Evolutionary conservation across 23 red algal genomes (phyloP).

Genomic region (Gracilaria caudata): DNA sequence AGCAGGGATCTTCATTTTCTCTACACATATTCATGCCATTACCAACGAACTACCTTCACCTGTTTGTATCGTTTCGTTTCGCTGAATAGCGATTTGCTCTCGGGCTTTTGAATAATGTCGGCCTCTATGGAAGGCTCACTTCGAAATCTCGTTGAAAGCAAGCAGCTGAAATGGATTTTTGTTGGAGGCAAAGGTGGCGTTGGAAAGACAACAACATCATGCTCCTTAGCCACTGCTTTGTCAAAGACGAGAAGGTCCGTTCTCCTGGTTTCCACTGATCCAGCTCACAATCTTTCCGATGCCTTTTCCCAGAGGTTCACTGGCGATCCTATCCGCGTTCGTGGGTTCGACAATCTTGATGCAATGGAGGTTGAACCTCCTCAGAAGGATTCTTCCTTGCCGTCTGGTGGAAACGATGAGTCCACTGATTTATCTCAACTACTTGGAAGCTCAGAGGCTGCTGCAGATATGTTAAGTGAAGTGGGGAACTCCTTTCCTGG

Average conservation of each 20-base stretch:
- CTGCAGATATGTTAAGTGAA: constrained; percentile 27
- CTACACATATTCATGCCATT: too few relatives aligned
- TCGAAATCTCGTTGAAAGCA: constrained; percentile 73
- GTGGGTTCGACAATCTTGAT: constrained; percentile 77
- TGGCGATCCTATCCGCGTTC: constrained; percentile 68
- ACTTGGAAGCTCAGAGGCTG: constrained; percentile 46
- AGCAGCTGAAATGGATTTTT: constrained; percentile 93
- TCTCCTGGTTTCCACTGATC: constrained; percentile 93
- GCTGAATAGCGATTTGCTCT: neutral
- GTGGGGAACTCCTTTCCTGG: constrained; percentile 84
- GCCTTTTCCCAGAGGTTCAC: constrained; percentile 92
- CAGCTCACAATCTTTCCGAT: constrained; percentile 96
- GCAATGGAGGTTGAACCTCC: constrained; percentile 93
- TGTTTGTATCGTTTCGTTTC: too few relatives aligned
- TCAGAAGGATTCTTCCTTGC: constrained; percentile 8
- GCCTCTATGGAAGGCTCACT: constrained; percentile 61
- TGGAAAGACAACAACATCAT: constrained; percentile 95
- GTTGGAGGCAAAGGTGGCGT: constrained; percentile 97
- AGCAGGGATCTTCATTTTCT: too few relatives aligned
- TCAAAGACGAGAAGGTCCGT: constrained; percentile 44
- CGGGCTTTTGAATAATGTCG: constrained; percentile 4
- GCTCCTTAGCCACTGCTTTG: constrained; percentile 74
- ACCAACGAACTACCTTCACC: too few relatives aligned
- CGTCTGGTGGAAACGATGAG: neutral
- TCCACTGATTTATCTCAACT: constrained; percentile 33